Evolutionary conservation across 345 rosid species (phyloP), one percentile per base, ranked within the genome.

Genomic region (Cochlearia excelsa): DNA sequence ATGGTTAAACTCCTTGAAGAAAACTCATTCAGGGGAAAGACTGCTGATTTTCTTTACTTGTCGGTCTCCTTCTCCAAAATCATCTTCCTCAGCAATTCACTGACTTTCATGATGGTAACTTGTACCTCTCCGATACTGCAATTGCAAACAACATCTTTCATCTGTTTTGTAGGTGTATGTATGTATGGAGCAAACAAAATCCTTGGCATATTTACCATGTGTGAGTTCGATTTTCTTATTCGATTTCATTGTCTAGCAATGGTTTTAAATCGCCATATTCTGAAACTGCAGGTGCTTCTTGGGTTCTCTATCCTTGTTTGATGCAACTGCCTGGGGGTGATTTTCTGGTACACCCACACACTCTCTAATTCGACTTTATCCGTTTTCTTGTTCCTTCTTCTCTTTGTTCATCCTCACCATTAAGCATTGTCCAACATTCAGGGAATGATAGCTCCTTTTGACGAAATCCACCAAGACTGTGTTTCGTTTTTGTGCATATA

Each of bases 141-240:
- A 26, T 59, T 38, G 6, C 3, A 28, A 46, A 37, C 42, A 1
- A 4, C 1, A 29, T 8, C 5, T 61, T 30, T 46, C 27, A 33
- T 48, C 10, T 11, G 6, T 7, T 34, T 5, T 66, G 35, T 70
- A 89, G 97, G 99, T 96, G 99, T n/a, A n/a, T 93, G 38, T 93
- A 93, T 78, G 97, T 93, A 55, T 93, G 99, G 99, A 93, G 97
- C 65, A 93, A 93, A 75, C 99, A 89, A 74, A 89, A 93, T 59
- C 99, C 99, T 61, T 87, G 54, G 97, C 95, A 27, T 93, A 93
- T 61, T 74, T 93, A 39, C 97, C 99, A 29, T 89, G 99, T 97
- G 97, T 89, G 66, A 79, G 93, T 80, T 70, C 10, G 29, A 43
- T 55, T 46, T 27, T 10, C 29, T 54, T 34, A 7, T 42, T 3